Conservation (phyloP, 1,284 basidiomycete genomes). For the Papiliotrema laurentii region DNA sequence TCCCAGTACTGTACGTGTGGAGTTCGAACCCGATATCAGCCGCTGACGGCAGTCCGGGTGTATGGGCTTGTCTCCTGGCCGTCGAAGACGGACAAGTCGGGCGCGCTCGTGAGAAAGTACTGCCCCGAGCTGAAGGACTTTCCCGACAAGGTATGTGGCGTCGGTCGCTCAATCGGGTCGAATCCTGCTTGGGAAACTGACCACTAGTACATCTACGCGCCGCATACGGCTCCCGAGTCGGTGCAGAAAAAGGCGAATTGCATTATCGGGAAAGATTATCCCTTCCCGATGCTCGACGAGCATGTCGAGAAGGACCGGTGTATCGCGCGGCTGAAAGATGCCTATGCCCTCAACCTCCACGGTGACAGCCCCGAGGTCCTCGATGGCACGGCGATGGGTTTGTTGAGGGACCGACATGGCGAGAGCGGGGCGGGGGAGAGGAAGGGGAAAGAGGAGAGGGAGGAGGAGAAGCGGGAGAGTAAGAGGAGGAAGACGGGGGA, state of each 20-base stretch:
- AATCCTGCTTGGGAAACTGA: neutral
- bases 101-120: constrained; percentile 50
- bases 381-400: constrained; percentile 28
- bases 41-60: constrained; percentile 35
- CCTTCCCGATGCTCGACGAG: constrained; percentile 47
- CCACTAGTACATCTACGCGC: constrained; percentile 46
- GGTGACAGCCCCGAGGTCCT: constrained; percentile 36
- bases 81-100: constrained; percentile 50
- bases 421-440: constrained; percentile 17
- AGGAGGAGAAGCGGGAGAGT: constrained; percentile 16
- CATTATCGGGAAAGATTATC: constrained; percentile 49
- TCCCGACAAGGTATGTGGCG: constrained; percentile 47
- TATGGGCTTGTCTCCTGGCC: constrained; percentile 51
- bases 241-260: constrained; percentile 46
- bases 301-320: constrained; percentile 38
- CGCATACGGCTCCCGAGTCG: constrained; percentile 42
- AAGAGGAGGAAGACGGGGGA: constrained; percentile 26
- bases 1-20: constrained; percentile 34
- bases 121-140: constrained; percentile 50
- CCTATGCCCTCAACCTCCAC: constrained; percentile 35
- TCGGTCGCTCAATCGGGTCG: neutral
- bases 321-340: constrained; percentile 42
- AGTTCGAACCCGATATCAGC: neutral
- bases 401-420: constrained; percentile 24
- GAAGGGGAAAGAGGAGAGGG: constrained; percentile 12